Evolutionary conservation across 768 basidiomycete species (phyloP).

Genomic region (Udeniomyces megalosporus): DNA sequence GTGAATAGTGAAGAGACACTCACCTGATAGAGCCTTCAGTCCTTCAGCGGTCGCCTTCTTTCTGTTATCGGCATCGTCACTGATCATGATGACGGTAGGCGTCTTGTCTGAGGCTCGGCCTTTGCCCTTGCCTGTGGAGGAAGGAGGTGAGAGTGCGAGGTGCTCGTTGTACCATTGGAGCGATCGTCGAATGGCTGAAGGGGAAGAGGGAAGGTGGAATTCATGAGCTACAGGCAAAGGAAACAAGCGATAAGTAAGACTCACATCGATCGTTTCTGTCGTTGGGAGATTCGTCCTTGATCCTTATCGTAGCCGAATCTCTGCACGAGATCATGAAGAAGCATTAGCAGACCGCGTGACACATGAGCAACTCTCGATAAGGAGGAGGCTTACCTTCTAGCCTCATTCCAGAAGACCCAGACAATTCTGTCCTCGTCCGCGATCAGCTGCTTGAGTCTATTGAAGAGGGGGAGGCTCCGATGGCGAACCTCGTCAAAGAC

Average conservation of each 20-base stretch:
- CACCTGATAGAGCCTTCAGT: constrained; percentile 49
- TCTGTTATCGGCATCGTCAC: constrained; percentile 75
- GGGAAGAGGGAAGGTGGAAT: neutral
- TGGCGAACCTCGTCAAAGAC: constrained; percentile 94
- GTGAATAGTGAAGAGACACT: constrained; percentile 12
- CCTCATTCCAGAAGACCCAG: constrained; percentile 43
- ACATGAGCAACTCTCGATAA: neutral
- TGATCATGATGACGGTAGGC: constrained; percentile 53
- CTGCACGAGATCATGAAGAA: neutral
- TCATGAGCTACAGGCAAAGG: neutral
- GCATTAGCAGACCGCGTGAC: too few species aligned
- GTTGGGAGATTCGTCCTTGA: constrained; percentile 61
- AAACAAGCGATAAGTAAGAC: constrained; percentile 11
- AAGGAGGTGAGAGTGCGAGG: constrained; percentile 31
- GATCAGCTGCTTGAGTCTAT: constrained; percentile 69
- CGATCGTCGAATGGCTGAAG: constrained; percentile 67
- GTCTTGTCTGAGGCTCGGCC: constrained; percentile 32
- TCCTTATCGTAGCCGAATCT: constrained; percentile 11
- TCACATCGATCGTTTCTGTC: constrained; percentile 86
- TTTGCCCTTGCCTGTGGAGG: constrained; percentile 40
- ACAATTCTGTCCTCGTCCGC: constrained; percentile 45
- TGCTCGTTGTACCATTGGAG: constrained; percentile 75
- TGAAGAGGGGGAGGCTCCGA: constrained; percentile 78
- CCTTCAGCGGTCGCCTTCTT: constrained; percentile 53
- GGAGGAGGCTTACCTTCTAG: constrained; percentile 26